Evolutionary conservation across 116 monocot genomes (phyloP).

Genomic region (Phalaenopsis hybrid): DNA sequence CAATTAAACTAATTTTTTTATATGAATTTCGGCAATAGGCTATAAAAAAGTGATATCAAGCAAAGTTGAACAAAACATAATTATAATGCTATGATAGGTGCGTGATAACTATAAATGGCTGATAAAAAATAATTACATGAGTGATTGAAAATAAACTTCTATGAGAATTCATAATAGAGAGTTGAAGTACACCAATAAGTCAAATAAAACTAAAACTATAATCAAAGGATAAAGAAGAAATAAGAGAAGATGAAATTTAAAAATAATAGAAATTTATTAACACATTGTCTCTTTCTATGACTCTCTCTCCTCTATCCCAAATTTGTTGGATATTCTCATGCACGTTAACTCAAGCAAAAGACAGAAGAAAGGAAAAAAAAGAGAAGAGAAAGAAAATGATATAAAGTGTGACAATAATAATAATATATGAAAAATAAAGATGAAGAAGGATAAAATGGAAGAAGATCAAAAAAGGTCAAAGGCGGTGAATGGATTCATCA

Average conservation of each 20-base stretch:
- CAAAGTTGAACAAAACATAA: background rate
- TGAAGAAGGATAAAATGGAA: too few species aligned
- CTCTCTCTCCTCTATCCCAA: background rate
- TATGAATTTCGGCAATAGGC: too few species aligned
- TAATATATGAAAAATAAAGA: too few species aligned
- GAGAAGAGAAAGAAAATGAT: too few species aligned
- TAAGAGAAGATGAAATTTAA: background rate
- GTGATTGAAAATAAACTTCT: background rate
- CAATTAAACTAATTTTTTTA: too few species aligned
- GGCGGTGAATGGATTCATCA: too few species aligned
- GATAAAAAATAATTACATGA: background rate
- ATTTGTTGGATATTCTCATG: background rate
- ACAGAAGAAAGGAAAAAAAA: too few species aligned
- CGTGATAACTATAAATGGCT: background rate
- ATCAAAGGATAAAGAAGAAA: background rate
- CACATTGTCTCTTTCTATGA: background rate
- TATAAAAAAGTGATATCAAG: too few species aligned
- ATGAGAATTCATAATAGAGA: background rate
- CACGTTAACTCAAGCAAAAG: too few species aligned
- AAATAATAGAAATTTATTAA: background rate
- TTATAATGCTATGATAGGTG: background rate
- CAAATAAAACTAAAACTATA: background rate
- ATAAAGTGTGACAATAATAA: too few species aligned
- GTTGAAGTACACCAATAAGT: background rate
- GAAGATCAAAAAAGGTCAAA: too few species aligned